Conservation (phyloP, 768 basidiomycete species). For the Glaciozyma martinii region DNA sequence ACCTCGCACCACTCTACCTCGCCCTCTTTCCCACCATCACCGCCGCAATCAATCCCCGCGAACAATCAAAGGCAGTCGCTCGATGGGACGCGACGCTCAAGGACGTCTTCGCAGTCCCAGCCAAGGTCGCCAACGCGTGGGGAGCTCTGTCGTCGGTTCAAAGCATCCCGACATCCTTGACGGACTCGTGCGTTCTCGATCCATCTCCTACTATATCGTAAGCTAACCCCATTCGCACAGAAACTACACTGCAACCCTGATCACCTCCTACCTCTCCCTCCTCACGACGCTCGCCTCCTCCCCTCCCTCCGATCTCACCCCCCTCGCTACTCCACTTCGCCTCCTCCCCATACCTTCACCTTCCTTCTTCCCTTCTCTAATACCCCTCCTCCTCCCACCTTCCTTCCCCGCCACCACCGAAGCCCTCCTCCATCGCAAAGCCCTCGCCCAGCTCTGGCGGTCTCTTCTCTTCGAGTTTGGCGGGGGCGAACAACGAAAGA, state of each 20-base stretch:
- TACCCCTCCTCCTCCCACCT: constrained; percentile 37
- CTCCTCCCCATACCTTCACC: neutral
- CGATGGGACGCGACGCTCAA: constrained; percentile 71
- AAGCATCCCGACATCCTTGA: constrained; percentile 45
- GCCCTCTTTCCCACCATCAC: neutral
- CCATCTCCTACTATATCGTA: no score
- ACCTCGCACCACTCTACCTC: constrained; percentile 5
- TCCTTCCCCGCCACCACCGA: constrained; percentile 40
- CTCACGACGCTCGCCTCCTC: neutral
- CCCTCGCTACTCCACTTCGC: constrained; percentile 36
- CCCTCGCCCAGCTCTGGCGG: constrained; percentile 44
- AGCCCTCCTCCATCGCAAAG: constrained; percentile 29
- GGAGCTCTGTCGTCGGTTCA: neutral
- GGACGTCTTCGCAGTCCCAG: constrained; percentile 56
- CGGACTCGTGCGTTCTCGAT: neutral
- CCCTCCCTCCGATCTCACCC: constrained; percentile 41
- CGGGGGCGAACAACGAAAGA: constrained; percentile 49
- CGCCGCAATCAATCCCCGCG: neutral
- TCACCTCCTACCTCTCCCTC: constrained; percentile 45
- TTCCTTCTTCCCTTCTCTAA: neutral
- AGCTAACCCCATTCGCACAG: constrained; percentile 47
- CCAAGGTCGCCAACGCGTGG: constrained; percentile 64
- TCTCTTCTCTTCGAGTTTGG: constrained; percentile 49
- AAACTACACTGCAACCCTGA: constrained; percentile 42
- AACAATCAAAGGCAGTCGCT: constrained; percentile 10